Evolutionary conservation across 1,284 basidiomycete species (phyloP).

Genomic region (Apiotrichum domesticum): DNA sequence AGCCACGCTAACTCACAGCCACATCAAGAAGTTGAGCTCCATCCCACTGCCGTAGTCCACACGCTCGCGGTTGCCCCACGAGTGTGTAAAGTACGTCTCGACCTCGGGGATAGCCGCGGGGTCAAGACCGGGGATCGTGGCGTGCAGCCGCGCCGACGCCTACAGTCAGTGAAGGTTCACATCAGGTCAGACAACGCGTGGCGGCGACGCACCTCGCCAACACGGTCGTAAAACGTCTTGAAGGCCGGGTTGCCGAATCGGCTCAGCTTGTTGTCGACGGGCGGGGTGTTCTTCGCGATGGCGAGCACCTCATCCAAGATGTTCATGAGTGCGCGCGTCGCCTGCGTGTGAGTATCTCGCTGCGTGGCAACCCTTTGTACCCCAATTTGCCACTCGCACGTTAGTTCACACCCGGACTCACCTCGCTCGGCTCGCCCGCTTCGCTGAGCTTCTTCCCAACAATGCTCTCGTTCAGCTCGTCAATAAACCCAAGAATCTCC

Average conservation of each 20-base stretch:
- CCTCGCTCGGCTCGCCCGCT: conserved; percentile 55
- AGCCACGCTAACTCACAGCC: conserved; percentile 63
- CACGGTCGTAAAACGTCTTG: conserved; percentile 78
- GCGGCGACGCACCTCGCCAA: conserved; percentile 56
- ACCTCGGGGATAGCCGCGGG: conserved; percentile 60
- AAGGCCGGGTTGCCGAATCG: conserved; percentile 98
- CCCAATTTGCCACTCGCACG: neutral
- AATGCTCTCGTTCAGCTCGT: conserved; percentile 68
- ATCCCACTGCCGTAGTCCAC: conserved; percentile 99
- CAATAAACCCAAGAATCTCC: conserved; percentile 66
- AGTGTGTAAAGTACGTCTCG: conserved; percentile 72
- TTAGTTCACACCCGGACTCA: conserved; percentile 42
- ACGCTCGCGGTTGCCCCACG: conserved; percentile 85
- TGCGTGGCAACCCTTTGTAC: too few species aligned
- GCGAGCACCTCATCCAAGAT: conserved; percentile 65
- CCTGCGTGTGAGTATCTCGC: conserved; percentile 49
- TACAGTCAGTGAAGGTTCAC: conserved; percentile 2
- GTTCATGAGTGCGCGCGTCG: conserved; percentile 56
- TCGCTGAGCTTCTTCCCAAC: conserved; percentile 72
- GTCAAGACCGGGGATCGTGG: conserved; percentile 56
- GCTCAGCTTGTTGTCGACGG: conserved; percentile 83
- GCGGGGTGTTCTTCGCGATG: conserved; percentile 65
- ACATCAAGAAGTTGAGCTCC: conserved; percentile 96
- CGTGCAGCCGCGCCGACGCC: conserved; percentile 48
- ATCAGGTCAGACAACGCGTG: too few species aligned